Percentiles rank a stretch among this genome's conserved stretches.
These are phyloP conservation scores for Ormosia emarginata DNA, from an alignment of 306 rosid genomes.

Conservation along the genomic window DNA sequence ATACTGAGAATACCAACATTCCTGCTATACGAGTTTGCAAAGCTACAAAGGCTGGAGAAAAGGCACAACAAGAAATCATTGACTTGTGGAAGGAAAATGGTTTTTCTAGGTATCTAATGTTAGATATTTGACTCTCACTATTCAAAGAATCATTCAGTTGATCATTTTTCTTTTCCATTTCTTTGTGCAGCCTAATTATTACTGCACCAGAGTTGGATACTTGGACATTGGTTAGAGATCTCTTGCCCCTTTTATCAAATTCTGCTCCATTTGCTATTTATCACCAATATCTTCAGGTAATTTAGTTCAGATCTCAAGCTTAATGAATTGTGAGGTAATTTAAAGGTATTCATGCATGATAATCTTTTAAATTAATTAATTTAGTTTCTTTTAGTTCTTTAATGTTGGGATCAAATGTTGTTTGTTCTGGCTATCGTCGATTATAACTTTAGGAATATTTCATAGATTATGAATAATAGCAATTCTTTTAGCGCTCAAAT, in stretches of 20 bases:
- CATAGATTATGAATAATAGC: neutral
- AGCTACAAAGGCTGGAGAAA: conserved; percentile 73
- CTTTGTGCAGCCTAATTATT: conserved; percentile 63
- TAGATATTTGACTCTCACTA: neutral
- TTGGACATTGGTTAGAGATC: conserved; percentile 62
- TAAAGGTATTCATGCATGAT: neutral
- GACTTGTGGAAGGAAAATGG: conserved; percentile 86
- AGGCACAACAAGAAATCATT: conserved; percentile 57
- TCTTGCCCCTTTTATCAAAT: conserved; percentile 71
- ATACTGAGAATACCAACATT: conserved; percentile 12
- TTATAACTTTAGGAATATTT: conserved; percentile 1
- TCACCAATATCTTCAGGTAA: conserved; percentile 94
- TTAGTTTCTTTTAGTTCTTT: neutral
- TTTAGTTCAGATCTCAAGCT: neutral
- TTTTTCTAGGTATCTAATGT: conserved; percentile 64
- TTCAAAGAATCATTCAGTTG: neutral
- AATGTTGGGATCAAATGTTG: neutral
- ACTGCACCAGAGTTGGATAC: conserved; percentile 86
- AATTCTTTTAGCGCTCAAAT: neutral
- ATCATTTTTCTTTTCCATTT: neutral
- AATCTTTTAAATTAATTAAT: neutral
- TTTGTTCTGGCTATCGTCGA: neutral
- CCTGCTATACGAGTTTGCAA: conserved; percentile 43
- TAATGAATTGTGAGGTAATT: neutral
- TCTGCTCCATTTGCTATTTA: conserved; percentile 95